Percentiles rank a stretch among this genome's conserved stretches.
Conservation (phyloP, 1,284 basidiomycete species). For the Marasmius sp. region DNA sequence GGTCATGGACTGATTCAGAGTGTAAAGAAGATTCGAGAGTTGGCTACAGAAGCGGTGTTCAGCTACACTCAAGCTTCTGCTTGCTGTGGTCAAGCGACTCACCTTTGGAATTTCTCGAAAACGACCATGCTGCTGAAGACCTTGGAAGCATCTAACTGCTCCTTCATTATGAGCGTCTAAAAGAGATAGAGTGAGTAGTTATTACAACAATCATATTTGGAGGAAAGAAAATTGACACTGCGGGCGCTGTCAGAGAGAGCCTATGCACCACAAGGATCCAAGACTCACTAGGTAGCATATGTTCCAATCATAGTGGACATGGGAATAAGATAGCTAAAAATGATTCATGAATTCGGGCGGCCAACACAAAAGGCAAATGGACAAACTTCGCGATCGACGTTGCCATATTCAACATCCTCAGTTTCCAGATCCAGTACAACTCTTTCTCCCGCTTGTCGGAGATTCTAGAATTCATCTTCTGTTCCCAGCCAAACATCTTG, state of each 20-base stretch:
- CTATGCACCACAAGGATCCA: neutral
- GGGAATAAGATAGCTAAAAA: constrained; percentile 46
- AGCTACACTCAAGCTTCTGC: neutral
- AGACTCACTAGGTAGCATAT: constrained; percentile 19
- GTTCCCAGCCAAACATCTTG: constrained; percentile 75
- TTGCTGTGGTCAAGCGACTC: neutral
- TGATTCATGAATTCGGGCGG: neutral
- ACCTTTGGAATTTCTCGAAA: constrained; percentile 20
- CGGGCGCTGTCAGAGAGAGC: too few relatives aligned
- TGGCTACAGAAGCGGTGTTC: neutral
- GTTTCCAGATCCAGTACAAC: constrained; percentile 44
- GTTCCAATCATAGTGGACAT: constrained; percentile 55
- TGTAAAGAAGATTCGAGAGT: neutral
- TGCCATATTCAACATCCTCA: constrained; percentile 37
- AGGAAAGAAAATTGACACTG: constrained; percentile 6
- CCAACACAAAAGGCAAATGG: neutral
- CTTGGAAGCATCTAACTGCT: constrained; percentile 18
- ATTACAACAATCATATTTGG: constrained; percentile 3
- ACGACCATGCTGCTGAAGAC: constrained; percentile 22
- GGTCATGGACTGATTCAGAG: constrained; percentile 22
- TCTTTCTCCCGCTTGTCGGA: constrained; percentile 56
- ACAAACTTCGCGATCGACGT: constrained; percentile 6
- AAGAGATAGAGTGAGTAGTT: neutral
- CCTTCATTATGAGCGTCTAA: constrained; percentile 41
- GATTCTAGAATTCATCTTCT: constrained; percentile 50